Evolutionary conservation across 192 early-diverging fungal species (phyloP).

Genomic region (Entomortierella lignicola): DNA sequence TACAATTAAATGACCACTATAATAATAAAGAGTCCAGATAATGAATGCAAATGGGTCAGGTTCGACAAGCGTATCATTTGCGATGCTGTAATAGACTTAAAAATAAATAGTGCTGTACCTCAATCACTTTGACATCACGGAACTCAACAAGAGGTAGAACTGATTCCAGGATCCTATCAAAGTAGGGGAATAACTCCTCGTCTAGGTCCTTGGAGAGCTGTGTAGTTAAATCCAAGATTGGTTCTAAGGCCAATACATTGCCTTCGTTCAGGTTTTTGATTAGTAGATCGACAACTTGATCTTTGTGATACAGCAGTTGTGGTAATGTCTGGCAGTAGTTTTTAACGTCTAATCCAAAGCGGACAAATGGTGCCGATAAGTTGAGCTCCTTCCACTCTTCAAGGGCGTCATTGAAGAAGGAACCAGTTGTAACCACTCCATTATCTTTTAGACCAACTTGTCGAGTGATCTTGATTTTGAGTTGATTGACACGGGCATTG

Average conservation of each 20-base stretch:
- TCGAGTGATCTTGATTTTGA: slow-evolving; percentile 87
- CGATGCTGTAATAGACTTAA: too few species aligned
- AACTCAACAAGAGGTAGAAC: slow-evolving; percentile 76
- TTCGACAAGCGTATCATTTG: not conserved
- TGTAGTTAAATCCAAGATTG: slow-evolving; percentile 84
- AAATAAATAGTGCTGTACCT: slow-evolving; percentile 56
- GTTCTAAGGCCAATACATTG: slow-evolving; percentile 79
- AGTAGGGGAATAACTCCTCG: slow-evolving; percentile 88
- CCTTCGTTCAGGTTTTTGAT: slow-evolving; percentile 72
- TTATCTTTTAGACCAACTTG: slow-evolving; percentile 66
- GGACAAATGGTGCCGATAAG: slow-evolving; percentile 82
- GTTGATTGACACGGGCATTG: slow-evolving; percentile 72
- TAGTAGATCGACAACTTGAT: slow-evolving; percentile 73
- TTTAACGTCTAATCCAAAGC: slow-evolving; percentile 75
- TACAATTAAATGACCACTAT: slow-evolving; percentile 83
- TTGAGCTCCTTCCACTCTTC: slow-evolving; percentile 92
- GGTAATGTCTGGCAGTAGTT: slow-evolving; percentile 79
- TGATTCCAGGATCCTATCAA: slow-evolving; percentile 69
- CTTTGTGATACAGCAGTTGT: slow-evolving; percentile 93
- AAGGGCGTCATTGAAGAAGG: slow-evolving; percentile 89
- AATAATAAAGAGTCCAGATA: not conserved
- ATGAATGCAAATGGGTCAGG: not conserved
- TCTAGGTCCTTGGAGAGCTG: slow-evolving; percentile 92
- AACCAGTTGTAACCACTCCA: slow-evolving; percentile 69
- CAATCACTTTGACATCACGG: slow-evolving; percentile 78